Evolutionary conservation across 257 asterid genomes (phyloP), one percentile per base, ranked within the genome.

Genomic region (Henckelia pumila): DNA sequence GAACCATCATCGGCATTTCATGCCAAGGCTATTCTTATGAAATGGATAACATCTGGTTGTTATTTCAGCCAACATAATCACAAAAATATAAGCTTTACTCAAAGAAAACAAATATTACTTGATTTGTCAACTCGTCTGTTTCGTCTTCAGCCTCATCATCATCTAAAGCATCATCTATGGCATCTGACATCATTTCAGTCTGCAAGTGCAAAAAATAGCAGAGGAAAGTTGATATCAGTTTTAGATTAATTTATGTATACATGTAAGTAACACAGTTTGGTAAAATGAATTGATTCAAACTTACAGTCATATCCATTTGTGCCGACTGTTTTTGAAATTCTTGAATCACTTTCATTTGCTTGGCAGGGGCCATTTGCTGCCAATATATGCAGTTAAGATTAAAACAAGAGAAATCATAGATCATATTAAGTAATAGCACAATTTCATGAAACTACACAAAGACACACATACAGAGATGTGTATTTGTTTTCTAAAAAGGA

Each of bases 161-260:
- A 72, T 92, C 98, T 79, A 92, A 79, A 82, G 71, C 89, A 77
- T 88, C 95, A 66, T 89, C 97, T 32, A 92, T 92, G 81, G 87
- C 81, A 66, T 93, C 98, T 28, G 95, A 84, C 93, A 88, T 92
- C 96, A 92, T 89, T 84, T 92, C 98, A 70, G 97, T 83, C 98
- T 92, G 75, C 76, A 59, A 33, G 44, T n/a, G 69, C 64, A 30
- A 72, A 64, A 23, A 40, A 2, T 13, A 19, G 19, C 29, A 28
- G 8, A 59, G 13, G 20, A 44, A 58, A 33, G 55, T 20, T 21
- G 4, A 17, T 20, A 65, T 16, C 5, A 17, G 6, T 30, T 56
- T 21, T 66, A 57, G 8, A 56, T 5, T 17, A 69, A 35, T 76
- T 55, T 26, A 47, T 76, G 62, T 8, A 23, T 16, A 14, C 37